Evolutionary conservation across 148 eudicot species (phyloP).

Genomic region (Amaranthus hypochondriacus): DNA sequence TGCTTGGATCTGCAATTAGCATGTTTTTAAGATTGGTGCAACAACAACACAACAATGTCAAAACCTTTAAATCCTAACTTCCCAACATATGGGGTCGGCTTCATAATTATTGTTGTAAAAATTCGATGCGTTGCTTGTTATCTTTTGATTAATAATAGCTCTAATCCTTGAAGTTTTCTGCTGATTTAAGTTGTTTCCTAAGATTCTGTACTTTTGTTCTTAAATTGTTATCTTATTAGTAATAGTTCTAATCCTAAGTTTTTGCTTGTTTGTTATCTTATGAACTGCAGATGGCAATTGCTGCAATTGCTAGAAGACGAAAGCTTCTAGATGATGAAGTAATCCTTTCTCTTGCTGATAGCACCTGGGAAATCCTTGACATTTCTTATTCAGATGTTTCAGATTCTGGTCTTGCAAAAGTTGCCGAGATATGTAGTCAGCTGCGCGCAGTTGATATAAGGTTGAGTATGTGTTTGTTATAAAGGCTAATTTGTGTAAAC

Average conservation of each 20-base stretch:
- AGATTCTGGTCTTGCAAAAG: conserved; percentile 66
- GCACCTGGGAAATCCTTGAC: conserved; percentile 77
- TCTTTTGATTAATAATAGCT: neutral
- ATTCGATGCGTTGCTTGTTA: neutral
- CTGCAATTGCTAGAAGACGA: conserved; percentile 85
- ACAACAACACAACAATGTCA: no score
- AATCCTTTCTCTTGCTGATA: conserved; percentile 65
- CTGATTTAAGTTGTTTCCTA: neutral
- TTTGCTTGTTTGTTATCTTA: conserved; percentile 4
- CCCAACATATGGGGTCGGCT: no score
- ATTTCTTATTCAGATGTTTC: conserved; percentile 78
- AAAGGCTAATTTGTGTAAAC: neutral
- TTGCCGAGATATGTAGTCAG: conserved; percentile 53
- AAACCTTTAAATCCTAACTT: no score
- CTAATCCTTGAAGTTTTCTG: neutral
- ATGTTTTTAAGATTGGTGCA: no score
- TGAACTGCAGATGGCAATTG: conserved; percentile 57
- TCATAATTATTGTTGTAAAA: neutral
- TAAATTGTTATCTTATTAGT: neutral
- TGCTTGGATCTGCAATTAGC: no score
- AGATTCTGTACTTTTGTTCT: neutral
- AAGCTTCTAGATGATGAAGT: conserved; percentile 63
- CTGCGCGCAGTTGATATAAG: conserved; percentile 85
- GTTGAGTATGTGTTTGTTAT: conserved; percentile 30
- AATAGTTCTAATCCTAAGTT: neutral